Percentiles rank a stretch among this genome's conserved stretches.
Conservation (phyloP, 2,329 filamentous ascomycete species). For the Onygenales sp. region DNA sequence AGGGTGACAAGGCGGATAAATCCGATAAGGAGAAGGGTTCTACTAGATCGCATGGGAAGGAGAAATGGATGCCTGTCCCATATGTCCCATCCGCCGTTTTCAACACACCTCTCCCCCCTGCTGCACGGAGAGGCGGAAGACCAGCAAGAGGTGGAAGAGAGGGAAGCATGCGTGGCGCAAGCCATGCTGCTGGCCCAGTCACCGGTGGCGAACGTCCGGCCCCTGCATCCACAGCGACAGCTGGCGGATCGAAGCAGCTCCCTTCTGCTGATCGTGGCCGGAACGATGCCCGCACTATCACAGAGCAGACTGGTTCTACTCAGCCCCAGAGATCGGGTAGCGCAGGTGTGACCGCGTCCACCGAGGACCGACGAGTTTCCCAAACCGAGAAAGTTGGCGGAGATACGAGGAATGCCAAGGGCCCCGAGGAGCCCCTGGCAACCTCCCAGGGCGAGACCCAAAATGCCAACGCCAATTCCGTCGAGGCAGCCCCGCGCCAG, state of each 20-base stretch:
- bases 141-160: constrained; percentile 48
- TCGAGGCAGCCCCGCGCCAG: constrained; percentile 21
- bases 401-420: constrained; percentile 17
- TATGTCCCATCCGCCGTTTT: constrained; percentile 81
- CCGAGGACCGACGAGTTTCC: constrained; percentile 20
- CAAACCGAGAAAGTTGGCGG: constrained; percentile 22
- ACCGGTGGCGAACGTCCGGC: constrained; percentile 24
- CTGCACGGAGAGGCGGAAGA: constrained; percentile 46
- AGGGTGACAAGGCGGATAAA: constrained; percentile 43
- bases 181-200: constrained; percentile 24
- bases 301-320: constrained; percentile 32
- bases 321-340: constrained; percentile 27
- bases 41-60: constrained; percentile 54
- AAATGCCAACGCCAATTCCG: constrained; percentile 20
- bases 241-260: constrained; percentile 20
- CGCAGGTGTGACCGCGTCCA: constrained; percentile 18
- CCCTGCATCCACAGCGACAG: constrained; percentile 19
- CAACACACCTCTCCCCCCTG: constrained; percentile 60
- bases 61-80: constrained; percentile 75
- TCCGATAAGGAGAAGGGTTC: constrained; percentile 52
- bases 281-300: constrained; percentile 25
- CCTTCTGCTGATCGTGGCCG: constrained; percentile 24
- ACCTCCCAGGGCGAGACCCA: constrained; percentile 12
- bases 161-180: constrained; percentile 35
- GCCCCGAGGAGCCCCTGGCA: constrained; percentile 18